Evolutionary conservation across 2,329 filamentous ascomycete genomes (phyloP), one percentile per base, ranked within the genome.

Genomic region (Colletotrichum liaoningense): DNA sequence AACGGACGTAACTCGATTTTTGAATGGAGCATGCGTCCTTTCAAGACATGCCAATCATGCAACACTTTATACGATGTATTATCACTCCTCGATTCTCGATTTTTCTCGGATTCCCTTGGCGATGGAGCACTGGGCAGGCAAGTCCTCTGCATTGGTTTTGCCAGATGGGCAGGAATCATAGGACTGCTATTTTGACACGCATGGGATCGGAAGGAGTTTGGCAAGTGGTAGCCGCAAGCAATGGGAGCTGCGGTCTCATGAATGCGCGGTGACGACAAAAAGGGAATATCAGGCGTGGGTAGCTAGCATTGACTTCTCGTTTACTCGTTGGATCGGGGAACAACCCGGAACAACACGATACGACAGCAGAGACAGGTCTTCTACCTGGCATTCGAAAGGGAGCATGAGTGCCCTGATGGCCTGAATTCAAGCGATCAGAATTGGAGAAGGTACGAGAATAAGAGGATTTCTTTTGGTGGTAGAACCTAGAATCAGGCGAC

Each of bases 151-250:
- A 14, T 55, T 59, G 68, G 57, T 22, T 68, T 74, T 52, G 63
- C 63, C 72, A 67, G 62, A 56, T 22, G 67, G 72, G 63, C 72
- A 63, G 72, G 68, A 73, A 68, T 60, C 69, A 74, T 64, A 60
- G 62, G 72, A 68, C 64, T 74, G 69, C 63, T 67, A 63, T 73
- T 74, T 72, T 72, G 62, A 74, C 30, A 74, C 63, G 69, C 72
- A 74, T 74, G 69, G 72, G 49, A 72, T 67, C 52, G 72, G 59
- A 67, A 63, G 72, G 72, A 74, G 72, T 74, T 74, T 72, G 69
- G 72, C 72, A 63, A 63, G 68, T 74, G 72, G 58, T 52, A 63
- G 72, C 69, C 59, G 63, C 63, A 63, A 58, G 58, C 70, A 11
- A 64, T 14, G 28, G 55, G 58, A 67, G 63, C 52, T 68, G 69